Base-by-base conservation (phyloP, 1,284 basidiomycete genomes). In the Sanghuangporus sanghuang region DNA sequence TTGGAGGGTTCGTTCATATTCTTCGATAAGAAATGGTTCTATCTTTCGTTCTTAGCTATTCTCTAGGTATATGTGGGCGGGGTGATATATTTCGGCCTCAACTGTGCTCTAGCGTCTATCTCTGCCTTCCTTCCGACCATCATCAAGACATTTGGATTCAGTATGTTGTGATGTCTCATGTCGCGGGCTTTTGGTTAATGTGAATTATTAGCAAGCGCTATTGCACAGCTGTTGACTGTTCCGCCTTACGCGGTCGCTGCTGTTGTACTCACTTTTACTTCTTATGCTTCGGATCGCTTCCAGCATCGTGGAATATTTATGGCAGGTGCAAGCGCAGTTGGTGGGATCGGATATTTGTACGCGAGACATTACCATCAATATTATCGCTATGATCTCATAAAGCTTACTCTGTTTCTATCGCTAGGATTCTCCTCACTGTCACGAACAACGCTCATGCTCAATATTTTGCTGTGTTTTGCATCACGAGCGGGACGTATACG, bases 51-150 rank as follows among this genome's bases (percentile, higher is more conserved):
- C 21, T 48, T 48, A 27, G 14, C 9, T 12, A 32, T 61, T 21
- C 23, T 11, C 7, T 23, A 88, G 85, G 76, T 88, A 23, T 89
- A 89, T 66, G 67, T 76, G 6, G 86, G 80, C 23, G 85, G 87
- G 0, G 75, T 85, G 16, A 83, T 89, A 57, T 91, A 90, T 73
- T 92, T 91, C 67, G 90, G 88, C 27, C 78, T 91, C 65, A 95
- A 95, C 73, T 83, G 87, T 61, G 87, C 88, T 1, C 79, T 94
- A 1, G 89, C 90, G 8, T 89, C 87, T 2, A 87, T 92, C 53
- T 86, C 87, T 2, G 93, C 91, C 0, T 95, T 95, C 76, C 76
- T 95, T 23, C 93, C 93, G 0, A 94, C 92, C 0, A 93, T 94
- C 69, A 85, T 93, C 66, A 82, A 80, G 57, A 89, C 86, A 0